These are phyloP conservation scores for Schizophyllum commune DNA, from an alignment of 1,284 basidiomycete genomes.

Conservation along the genomic window DNA sequence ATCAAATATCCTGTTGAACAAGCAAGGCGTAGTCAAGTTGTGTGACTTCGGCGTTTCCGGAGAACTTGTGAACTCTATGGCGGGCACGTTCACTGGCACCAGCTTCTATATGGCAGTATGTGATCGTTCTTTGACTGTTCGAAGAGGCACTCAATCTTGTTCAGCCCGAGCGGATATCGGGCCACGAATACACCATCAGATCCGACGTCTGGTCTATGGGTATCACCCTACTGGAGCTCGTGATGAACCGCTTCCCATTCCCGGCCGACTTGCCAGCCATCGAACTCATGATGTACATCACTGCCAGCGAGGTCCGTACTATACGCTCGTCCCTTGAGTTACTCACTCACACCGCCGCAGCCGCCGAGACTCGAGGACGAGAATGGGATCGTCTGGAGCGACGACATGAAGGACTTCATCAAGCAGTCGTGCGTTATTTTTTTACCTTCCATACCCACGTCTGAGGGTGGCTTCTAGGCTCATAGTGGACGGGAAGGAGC, in stretches of 20 bases:
- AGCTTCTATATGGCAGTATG: conserved; percentile 92
- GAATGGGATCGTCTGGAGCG: conserved; percentile 69
- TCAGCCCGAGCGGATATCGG: conserved; percentile 90
- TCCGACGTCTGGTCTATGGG: conserved; percentile 99
- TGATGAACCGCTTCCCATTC: conserved; percentile 94
- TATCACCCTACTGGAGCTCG: conserved; percentile 88
- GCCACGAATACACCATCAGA: conserved; percentile 84
- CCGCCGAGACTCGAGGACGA: conserved; percentile 77
- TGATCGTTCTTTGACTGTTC: conserved; percentile 34
- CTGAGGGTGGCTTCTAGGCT: conserved; percentile 31
- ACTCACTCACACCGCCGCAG: conserved; percentile 30
- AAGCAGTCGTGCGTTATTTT: conserved; percentile 62
- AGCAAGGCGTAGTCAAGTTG: conserved; percentile 83
- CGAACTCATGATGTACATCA: conserved; percentile 90
- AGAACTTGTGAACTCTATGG: conserved; percentile 85
- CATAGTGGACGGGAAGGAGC: conserved; percentile 48
- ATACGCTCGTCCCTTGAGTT: conserved; percentile 1
- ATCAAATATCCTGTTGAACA: conserved; percentile 87
- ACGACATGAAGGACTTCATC: conserved; percentile 91
- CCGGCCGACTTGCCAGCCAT: conserved; percentile 88
- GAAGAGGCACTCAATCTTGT: not conserved
- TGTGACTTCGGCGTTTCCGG: conserved; percentile 97
- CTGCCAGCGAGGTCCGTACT: conserved; percentile 60
- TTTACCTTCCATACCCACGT: conserved; percentile 7
- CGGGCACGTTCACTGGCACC: conserved; percentile 95